Evolutionary conservation across 2,329 filamentous ascomycete genomes (phyloP).

Genomic region (Emericellopsis cladophorae): DNA sequence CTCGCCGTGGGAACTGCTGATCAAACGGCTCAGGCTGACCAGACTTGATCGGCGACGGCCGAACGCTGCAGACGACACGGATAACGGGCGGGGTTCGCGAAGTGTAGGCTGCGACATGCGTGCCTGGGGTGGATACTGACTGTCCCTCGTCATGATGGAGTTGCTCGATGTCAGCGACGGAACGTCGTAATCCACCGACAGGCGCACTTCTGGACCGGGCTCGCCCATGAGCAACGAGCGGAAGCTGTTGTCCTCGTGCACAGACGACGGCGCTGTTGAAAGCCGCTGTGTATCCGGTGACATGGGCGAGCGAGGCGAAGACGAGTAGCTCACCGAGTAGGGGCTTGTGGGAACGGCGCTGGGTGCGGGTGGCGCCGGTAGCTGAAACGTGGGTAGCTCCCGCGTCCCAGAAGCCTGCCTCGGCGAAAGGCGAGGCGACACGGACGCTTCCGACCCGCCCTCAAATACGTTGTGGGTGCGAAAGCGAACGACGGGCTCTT

Average conservation of each 20-base stretch:
- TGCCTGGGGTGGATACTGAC: slow-evolving; percentile 27
- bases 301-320: slow-evolving; percentile 56
- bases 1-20: slow-evolving; percentile 63
- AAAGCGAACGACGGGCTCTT: slow-evolving; percentile 30
- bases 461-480: slow-evolving; percentile 20
- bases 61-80: slow-evolving; percentile 48
- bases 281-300: slow-evolving; percentile 61
- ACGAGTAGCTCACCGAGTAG: slow-evolving; percentile 49
- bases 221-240: slow-evolving; percentile 62
- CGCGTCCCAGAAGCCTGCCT: slow-evolving; percentile 25
- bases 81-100: slow-evolving; percentile 46
- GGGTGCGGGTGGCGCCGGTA: slow-evolving; percentile 30
- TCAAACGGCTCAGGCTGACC: slow-evolving; percentile 63
- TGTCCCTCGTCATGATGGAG: slow-evolving; percentile 64
- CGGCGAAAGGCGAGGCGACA: slow-evolving; percentile 10
- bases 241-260: slow-evolving; percentile 58
- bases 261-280: slow-evolving; percentile 63
- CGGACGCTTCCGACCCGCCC: neutral
- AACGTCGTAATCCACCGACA: slow-evolving; percentile 57
- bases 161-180: slow-evolving; percentile 64
- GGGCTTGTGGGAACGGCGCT: slow-evolving; percentile 44
- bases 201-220: slow-evolving; percentile 57
- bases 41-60: slow-evolving; percentile 64
- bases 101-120: slow-evolving; percentile 34
- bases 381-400: slow-evolving; percentile 38